phyloP scores from a whole-genome alignment of 2,329 filamentous ascomycete genomes.

The Hysterium pulicare region DNA sequence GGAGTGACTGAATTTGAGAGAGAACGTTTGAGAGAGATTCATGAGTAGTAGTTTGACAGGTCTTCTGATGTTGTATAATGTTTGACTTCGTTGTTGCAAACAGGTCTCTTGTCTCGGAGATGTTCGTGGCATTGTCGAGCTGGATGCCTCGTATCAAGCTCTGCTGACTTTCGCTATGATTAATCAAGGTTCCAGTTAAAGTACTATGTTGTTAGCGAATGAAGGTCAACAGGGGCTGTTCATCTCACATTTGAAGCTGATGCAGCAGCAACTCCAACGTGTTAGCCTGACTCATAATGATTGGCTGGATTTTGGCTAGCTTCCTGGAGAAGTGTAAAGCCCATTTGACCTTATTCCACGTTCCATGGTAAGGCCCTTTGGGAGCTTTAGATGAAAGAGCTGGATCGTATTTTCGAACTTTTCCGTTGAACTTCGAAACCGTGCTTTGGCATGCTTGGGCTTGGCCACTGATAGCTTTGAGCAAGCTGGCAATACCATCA shows the following conservation, averaged over 20 bases:
- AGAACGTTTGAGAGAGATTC: no score
- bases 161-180: no score
- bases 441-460: not conserved
- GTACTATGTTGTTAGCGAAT: no score
- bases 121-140: no score
- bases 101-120: no score
- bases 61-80: no score
- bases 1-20: no score
- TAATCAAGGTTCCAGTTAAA: no score
- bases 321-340: not conserved
- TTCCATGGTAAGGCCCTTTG: not conserved
- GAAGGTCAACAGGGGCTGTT: no score
- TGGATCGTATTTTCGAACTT: not conserved
- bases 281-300: not conserved
- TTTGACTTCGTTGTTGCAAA: no score
- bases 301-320: not conserved
- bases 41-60: no score
- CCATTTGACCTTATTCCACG: not conserved
- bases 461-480: not conserved
- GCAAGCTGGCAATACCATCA: not conserved
- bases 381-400: not conserved
- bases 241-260: not conserved
- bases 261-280: not conserved
- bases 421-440: not conserved
- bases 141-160: no score